Evolutionary conservation across 345 rosid species (phyloP).

Genomic region (Hibiscus syriacus): DNA sequence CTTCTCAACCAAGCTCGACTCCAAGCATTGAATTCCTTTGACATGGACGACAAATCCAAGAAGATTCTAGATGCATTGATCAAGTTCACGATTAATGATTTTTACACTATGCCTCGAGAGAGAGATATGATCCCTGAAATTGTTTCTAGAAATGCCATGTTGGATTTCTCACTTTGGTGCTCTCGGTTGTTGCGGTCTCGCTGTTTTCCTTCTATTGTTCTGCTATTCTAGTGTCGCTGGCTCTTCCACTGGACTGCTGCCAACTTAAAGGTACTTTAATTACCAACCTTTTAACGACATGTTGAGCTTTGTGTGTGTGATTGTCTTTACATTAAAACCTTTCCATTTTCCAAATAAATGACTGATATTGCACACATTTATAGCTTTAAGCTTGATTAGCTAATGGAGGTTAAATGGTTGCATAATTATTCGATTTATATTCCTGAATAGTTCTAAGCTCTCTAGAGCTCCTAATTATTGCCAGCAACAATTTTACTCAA

Average conservation of each 20-base stretch:
- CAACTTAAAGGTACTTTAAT: slow-evolving; percentile 2
- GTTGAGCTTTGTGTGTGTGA: not conserved
- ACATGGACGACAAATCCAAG: slow-evolving; percentile 16
- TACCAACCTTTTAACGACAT: not conserved
- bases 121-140: not conserved
- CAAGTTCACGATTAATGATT: not conserved
- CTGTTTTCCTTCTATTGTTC: not conserved
- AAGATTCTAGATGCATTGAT: slow-evolving; percentile 29
- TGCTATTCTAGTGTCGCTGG: not conserved
- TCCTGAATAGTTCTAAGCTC: not conserved
- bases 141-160: not conserved
- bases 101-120: slow-evolving; percentile 18
- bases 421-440: not conserved
- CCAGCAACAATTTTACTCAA: not conserved
- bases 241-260: slow-evolving; percentile 1
- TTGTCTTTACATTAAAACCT: not conserved
- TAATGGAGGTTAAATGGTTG: not conserved
- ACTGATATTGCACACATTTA: not conserved
- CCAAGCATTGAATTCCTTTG: too few relatives aligned
- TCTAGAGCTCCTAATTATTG: not conserved
- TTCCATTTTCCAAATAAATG: not conserved
- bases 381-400: not conserved
- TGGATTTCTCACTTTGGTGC: not conserved
- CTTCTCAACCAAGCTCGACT: too few relatives aligned
- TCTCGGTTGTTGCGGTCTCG: not conserved